These are phyloP conservation scores for Gastrodia elata DNA, from an alignment of 106 monocot genomes.

Conservation along the genomic window DNA sequence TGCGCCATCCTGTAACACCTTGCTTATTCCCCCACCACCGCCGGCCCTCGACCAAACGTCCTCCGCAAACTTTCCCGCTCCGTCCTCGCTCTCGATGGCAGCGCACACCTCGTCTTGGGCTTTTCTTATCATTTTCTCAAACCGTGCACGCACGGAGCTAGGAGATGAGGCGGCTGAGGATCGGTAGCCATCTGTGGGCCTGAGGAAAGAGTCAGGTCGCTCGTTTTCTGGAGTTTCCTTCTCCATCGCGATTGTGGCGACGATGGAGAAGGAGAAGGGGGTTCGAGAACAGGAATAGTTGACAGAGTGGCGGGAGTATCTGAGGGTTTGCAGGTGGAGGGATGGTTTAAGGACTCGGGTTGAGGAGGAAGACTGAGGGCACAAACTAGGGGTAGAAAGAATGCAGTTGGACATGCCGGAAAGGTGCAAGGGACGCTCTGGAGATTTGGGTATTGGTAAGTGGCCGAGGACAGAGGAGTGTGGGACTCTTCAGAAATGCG, in stretches of 20 bases:
- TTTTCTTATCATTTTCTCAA: conserved; percentile 85
- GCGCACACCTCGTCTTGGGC: conserved; percentile 90
- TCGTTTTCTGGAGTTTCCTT: conserved; percentile 85
- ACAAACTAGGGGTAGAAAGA: conserved; percentile 8
- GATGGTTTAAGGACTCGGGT: neutral
- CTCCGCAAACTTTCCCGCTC: conserved; percentile 68
- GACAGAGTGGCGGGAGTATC: neutral
- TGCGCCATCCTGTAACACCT: conserved; percentile 82
- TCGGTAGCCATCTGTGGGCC: conserved; percentile 28
- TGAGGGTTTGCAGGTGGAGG: conserved; percentile 2
- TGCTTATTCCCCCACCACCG: conserved; percentile 90
- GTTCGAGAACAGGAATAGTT: neutral
- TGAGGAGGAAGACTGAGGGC: neutral
- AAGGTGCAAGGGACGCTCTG: neutral
- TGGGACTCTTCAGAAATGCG: no score
- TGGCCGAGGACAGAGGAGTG: no score
- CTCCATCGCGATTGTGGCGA: conserved; percentile 72
- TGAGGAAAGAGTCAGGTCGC: conserved; percentile 94
- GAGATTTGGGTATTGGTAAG: no score
- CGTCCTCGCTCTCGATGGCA: conserved; percentile 79
- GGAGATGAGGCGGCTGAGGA: conserved; percentile 11
- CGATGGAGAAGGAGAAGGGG: conserved; percentile 9
- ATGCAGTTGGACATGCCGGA: neutral
- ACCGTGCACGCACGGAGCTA: conserved; percentile 55
- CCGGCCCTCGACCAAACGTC: conserved; percentile 98